Percentiles rank a stretch among this genome's conserved stretches.
Conservation (phyloP, 345 rosid species). For the Eucalyptus cladocalyx region DNA sequence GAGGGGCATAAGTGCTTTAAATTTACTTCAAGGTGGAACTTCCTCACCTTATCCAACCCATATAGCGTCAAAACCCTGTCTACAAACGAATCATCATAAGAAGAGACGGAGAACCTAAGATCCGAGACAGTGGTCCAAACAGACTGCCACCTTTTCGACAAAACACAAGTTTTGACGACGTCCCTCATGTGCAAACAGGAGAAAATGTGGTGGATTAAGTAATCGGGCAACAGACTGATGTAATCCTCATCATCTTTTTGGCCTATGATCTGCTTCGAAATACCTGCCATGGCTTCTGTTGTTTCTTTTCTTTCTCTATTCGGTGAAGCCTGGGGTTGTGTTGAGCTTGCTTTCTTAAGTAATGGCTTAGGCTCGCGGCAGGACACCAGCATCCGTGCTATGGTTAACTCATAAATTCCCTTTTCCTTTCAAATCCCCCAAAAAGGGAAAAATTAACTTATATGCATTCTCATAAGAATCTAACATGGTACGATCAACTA, state of each 20-base stretch:
- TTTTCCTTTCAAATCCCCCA: not conserved
- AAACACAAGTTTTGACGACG: not conserved
- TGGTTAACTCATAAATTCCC: not conserved
- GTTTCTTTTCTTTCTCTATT: not conserved
- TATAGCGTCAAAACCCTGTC: not conserved
- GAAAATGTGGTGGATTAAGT: not conserved
- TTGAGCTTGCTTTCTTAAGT: not conserved
- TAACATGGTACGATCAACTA: not conserved
- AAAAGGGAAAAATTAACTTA: not conserved
- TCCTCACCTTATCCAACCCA: not conserved
- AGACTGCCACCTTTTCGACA: not conserved
- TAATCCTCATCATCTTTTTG: not conserved
- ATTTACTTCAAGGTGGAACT: not conserved
- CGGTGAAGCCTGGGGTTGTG: not conserved
- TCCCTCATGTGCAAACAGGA: not conserved
- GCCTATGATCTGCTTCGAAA: not conserved
- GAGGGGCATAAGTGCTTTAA: not conserved
- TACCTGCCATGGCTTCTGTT: not conserved
- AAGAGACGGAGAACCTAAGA: not conserved
- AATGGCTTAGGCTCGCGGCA: not conserved
- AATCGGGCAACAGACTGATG: not conserved
- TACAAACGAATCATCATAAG: not conserved
- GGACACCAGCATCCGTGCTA: not conserved
- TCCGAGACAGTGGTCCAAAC: not conserved
- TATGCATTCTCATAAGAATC: not conserved